Conservation (phyloP, 2,329 filamentous ascomycete genomes). For the Colletotrichum tropicicola region DNA sequence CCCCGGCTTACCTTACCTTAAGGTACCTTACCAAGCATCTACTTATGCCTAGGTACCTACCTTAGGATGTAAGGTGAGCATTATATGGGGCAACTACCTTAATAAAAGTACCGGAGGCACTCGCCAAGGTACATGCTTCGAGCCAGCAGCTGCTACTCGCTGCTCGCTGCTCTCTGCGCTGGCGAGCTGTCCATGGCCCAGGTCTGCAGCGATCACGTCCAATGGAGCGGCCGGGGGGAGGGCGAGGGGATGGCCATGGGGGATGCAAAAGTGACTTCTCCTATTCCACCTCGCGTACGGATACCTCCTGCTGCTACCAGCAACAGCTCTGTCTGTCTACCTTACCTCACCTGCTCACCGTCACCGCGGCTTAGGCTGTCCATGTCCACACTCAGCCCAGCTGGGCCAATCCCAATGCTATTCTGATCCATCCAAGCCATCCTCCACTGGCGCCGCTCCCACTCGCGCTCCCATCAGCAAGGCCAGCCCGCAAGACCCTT, state of each 20-base stretch:
- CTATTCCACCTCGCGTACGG: constrained; percentile 9
- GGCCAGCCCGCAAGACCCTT: constrained; percentile 26
- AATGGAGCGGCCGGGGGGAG: not conserved
- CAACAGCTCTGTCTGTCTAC: not conserved
- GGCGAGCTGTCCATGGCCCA: not conserved
- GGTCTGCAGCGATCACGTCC: not conserved
- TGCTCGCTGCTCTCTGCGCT: not conserved
- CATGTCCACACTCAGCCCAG: constrained; percentile 19
- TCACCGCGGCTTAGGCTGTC: constrained; percentile 5
- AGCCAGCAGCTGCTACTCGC: too few relatives aligned
- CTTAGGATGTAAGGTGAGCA: constrained; percentile 24
- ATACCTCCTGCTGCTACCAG: not conserved
- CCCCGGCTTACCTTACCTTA: constrained; percentile 25
- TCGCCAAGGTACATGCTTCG: not conserved
- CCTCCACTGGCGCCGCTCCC: constrained; percentile 21
- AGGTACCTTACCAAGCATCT: too few relatives aligned
- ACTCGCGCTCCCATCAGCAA: constrained; percentile 12
- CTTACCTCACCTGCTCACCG: not conserved
- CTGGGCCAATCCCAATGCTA: constrained; percentile 24
- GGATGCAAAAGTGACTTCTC: constrained; percentile 27
- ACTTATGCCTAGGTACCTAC: too few relatives aligned
- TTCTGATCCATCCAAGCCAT: constrained; percentile 29
- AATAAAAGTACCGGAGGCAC: not conserved
- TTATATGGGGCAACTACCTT: not conserved
- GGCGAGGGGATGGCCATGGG: not conserved